These are phyloP conservation scores for Endoconidiophora polonica DNA, from an alignment of 2,329 filamentous ascomycete genomes.

Conservation along the genomic window DNA sequence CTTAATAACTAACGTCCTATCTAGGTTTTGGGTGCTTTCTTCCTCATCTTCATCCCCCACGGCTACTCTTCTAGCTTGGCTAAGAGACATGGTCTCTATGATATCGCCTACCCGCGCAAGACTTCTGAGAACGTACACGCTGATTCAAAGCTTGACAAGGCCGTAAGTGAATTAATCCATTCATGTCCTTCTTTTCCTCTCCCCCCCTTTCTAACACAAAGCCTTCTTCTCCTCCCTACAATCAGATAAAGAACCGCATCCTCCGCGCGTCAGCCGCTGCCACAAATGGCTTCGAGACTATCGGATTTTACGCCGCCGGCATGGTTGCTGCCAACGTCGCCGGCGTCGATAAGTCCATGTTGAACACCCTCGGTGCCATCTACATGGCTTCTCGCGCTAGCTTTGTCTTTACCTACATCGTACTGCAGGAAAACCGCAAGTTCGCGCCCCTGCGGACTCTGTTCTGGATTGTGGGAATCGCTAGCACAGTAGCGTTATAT, in stretches of 20 bases:
- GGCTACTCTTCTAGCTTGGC: slow-evolving; percentile 19
- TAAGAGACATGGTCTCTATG: slow-evolving; percentile 19
- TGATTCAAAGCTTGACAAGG: slow-evolving; percentile 16
- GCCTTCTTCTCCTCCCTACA: background rate
- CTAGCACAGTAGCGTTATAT: slow-evolving; percentile 23
- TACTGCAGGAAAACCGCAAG: slow-evolving; percentile 25
- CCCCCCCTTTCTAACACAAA: background rate
- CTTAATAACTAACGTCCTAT: too few species aligned
- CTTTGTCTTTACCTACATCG: slow-evolving; percentile 29
- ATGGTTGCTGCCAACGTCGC: slow-evolving; percentile 31
- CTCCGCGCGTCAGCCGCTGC: slow-evolving; percentile 35
- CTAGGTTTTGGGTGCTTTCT: slow-evolving; percentile 26
- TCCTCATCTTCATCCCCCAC: slow-evolving; percentile 22
- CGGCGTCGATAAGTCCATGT: slow-evolving; percentile 20
- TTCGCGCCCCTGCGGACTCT: slow-evolving; percentile 23
- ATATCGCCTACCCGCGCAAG: slow-evolving; percentile 24
- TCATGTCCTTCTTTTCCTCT: too few species aligned
- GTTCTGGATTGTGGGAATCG: slow-evolving; percentile 23
- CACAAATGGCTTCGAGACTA: slow-evolving; percentile 28
- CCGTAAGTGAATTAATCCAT: slow-evolving; percentile 14
- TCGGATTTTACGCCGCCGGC: slow-evolving; percentile 26
- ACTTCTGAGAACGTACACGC: slow-evolving; percentile 18
- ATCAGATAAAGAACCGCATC: slow-evolving; percentile 34
- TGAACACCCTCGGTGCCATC: slow-evolving; percentile 25
- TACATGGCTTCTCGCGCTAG: slow-evolving; percentile 25